Evolutionary conservation across 2,329 filamentous ascomycete species (phyloP), one percentile per base, ranked within the genome.

Genomic region (Colletotrichum tabaci): DNA sequence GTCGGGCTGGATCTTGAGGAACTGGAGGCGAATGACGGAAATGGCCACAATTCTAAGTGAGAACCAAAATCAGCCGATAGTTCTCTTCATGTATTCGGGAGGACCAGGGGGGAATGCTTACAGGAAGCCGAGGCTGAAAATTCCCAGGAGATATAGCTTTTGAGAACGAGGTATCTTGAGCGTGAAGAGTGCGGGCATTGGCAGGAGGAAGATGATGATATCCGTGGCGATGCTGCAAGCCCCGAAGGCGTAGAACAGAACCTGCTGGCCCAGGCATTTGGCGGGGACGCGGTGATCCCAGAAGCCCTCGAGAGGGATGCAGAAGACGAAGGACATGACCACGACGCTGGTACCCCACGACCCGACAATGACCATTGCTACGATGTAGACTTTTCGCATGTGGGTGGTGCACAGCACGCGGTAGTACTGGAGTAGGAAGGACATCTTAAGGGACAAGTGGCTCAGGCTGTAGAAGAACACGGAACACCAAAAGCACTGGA

Each of bases 371-470:
- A 79, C 40, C 52, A 78, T 77, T 26, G 76, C 74, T 15, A 64
- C 55, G 53, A 77, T 65, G 62, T 78, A 80, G 57, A 77, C 62
- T 16, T 58, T 74, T n/a, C 73, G 74, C 72, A 76, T 74, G 15
- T 75, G 73, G 21, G 76, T 71, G 18, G 82, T 67, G 30, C 67
- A 71, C 16, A 77, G 77, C n/a, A 82, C 75, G 16, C 80, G 79
- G 47, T 80, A 80, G 74, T 82, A 82, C 74, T 82, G 81, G 7
- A 80, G 68, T 47, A 82, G 73, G 55, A 83, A 80, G 2, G 80
- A 78, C 61, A 79, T 76, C 61, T 83, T 83, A 56, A 80, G 75
- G 35, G 74, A 72, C 35, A 76, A 46, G 5, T 82, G 75, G 30
- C 75, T 74, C 9, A 73, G 52, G 56, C 77, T 78, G 74, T 82